phyloP scores from a whole-genome alignment of 441 rosid species.

The Raphanus hybrid region DNA sequence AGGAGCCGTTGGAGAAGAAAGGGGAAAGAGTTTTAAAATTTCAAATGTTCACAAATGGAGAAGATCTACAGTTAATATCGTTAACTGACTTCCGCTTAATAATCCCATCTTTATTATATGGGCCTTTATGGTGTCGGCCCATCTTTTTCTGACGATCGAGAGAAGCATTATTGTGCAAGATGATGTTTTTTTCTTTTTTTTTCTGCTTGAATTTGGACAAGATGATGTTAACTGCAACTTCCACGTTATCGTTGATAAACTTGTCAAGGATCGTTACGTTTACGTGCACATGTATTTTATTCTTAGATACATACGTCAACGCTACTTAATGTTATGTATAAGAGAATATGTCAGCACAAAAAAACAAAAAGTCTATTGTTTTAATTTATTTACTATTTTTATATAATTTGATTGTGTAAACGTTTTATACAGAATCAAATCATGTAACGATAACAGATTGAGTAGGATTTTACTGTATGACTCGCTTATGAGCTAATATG shows the following conservation, averaged over 20 bases:
- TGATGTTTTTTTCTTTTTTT: too few species aligned
- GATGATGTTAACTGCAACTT: conserved; percentile 20
- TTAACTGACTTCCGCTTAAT: conserved; percentile 13
- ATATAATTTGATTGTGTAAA: conserved; percentile 8
- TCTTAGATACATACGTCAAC: conserved; percentile 31
- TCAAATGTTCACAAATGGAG: conserved; percentile 20
- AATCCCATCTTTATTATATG: neutral
- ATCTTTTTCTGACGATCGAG: too few species aligned
- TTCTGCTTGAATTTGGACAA: too few species aligned
- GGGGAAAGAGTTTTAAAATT: neutral
- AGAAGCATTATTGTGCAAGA: neutral
- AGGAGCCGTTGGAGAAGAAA: conserved; percentile 38
- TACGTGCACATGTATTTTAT: conserved; percentile 40
- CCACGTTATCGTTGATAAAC: conserved; percentile 36
- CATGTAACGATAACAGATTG: neutral
- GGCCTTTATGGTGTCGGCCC: conserved; percentile 11
- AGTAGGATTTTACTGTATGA: neutral
- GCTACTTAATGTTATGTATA: conserved; percentile 11
- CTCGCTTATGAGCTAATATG: neutral
- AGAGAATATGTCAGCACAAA: neutral
- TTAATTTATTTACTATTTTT: neutral
- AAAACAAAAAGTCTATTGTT: neutral
- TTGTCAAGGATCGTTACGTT: conserved; percentile 36
- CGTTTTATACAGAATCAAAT: conserved; percentile 32
- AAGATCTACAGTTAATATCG: conserved; percentile 30